Evolutionary conservation across 768 basidiomycete genomes (phyloP), one percentile per base, ranked within the genome.

Genomic region (Leccinum fibrillosum): DNA sequence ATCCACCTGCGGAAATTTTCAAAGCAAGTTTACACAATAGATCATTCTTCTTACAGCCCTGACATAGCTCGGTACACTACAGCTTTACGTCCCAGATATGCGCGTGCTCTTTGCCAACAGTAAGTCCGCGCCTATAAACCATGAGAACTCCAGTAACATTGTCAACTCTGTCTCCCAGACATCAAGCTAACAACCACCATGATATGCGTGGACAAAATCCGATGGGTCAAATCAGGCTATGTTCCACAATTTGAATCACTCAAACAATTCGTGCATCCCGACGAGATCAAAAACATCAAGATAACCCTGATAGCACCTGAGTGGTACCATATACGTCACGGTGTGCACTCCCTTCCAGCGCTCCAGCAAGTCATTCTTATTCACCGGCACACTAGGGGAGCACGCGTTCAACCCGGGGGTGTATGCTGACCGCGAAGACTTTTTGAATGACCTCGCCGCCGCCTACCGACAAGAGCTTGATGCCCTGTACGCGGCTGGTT

Each of bases 311-410:
- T 83, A 58, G 83, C 87, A 0, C 89, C 88, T 3, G 83, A 84
- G 37, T 88, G 86, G 86, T 86, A 82, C 69, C 85, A 87, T 67
- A 80, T 87, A 30, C 81, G 83, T 26, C 85, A 86, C 66, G 87
- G 87, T 52, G 78, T 76, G 62, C 12, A 10, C 4, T 8, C 11
- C 37, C 32, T 42, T n/a, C 37, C 1, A 39, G 17, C 35, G 35
- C 35, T 37, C 35, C 35, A 37, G 7, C 17, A 39, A 39, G 37
- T 39, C 17, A n/a, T 9, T 39, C 17, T 9, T 39, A n/a, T 39
- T 39, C 4, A n/a, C 37, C 8, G 12, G 37, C 4, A 39, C 37
- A n/a, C 17, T 9, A 39, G 37, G 37, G 4, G 37, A 39, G 17
- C 37, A 39, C 8, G 37, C 37, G 17, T 39, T 39, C 37, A 39